Base-by-base conservation (phyloP, 2,329 filamentous ascomycete species). In the Hymenoscyphus repandus region DNA sequence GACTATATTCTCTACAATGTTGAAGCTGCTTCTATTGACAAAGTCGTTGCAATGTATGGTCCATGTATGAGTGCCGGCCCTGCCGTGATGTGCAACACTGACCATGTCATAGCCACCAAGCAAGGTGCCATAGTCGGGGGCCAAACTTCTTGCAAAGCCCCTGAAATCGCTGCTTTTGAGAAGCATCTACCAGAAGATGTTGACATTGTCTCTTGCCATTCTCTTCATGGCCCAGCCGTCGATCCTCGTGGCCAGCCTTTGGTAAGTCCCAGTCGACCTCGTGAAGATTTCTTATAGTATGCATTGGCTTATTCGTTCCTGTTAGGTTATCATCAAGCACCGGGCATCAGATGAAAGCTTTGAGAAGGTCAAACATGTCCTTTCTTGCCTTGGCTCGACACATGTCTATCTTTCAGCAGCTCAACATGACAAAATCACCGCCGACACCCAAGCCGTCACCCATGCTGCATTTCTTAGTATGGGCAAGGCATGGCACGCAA, bases 1-100 rank as follows among this genome's bases (percentile, higher is more conserved):
- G 92, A 97, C 78, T 97, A 91, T 71, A 96, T 96, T 73, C 90
- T 99, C 68, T 99, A 99, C 79, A 95, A 88, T 71, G 93, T 99
- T 70, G 92, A 97, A 72, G 93, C 93, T 55, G 90, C 90, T 63
- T 81, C 85, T 59, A 95, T 99, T 69, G 87, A 90, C 67, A 80
- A 79, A 60, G 88, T 96, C 62, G 93, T 96, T 64, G 86, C 85
- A 56, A 77, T 86, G 64, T 99, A 90, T 70, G 93, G 91, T 58
- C 92, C 92, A 62, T 96, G 90, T 96, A 90, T 75, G 85, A 70
- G 40, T 10, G 31, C 18, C 41, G 22, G 45, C 27, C 5, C 6
- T 47, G 27, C 40, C 32, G 10, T 50, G 17, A 11, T n/a, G 49
- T 18, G 15, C 47, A 22, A 47, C 52, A 51, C 52, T 62, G 39